Evolutionary conservation across 1,284 basidiomycete genomes (phyloP), one percentile per base, ranked within the genome.

Genomic region (Termitomyces sp.): DNA sequence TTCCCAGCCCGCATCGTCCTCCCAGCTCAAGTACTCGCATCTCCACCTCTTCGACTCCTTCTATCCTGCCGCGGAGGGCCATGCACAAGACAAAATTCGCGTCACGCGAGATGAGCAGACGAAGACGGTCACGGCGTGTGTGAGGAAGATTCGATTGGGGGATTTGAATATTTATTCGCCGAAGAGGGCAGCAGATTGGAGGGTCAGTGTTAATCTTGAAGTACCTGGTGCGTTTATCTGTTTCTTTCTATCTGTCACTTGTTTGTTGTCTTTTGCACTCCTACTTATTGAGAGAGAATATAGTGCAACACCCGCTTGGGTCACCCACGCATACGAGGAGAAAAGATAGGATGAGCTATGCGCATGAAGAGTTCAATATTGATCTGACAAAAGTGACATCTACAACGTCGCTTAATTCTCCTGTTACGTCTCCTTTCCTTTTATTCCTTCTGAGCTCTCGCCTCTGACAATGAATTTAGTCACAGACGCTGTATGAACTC

Each of bases 331-430:
- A 80, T 60, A 79, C 80, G 30, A 82, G 92, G 58, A 80, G 81
- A 72, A 99, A 97, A 73, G 94, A 99, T 70, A 80, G 97, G 36
- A 78, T 98, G 65, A 92, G 90, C 62, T 99, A 99, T 68, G 75
- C 85, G 1, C 95, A 98, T 70, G 93, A 98, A 71, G 86, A 95
- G 58, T 94, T 93, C 68, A 81, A 81, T 62, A 88, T 99, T 59
- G 96, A 99, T 72, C 78, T 99, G 45, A 99, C 96, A 0, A 92
- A 95, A 69, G 96, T 99, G 48, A 84, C 82, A 6, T 76, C 84
- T 12, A 72, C 72, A 31, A 60, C 68, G 10, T 69, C 75, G 8
- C 68, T 77, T 1, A 75, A 70, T 55, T 69, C 70, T 57, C 74
- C 79, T 48, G 86, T 87, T 41, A 38, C 54, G 49, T 60, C 52